Evolutionary conservation across 2,329 filamentous ascomycete species (phyloP).

Genomic region (Diaporthe eres): DNA sequence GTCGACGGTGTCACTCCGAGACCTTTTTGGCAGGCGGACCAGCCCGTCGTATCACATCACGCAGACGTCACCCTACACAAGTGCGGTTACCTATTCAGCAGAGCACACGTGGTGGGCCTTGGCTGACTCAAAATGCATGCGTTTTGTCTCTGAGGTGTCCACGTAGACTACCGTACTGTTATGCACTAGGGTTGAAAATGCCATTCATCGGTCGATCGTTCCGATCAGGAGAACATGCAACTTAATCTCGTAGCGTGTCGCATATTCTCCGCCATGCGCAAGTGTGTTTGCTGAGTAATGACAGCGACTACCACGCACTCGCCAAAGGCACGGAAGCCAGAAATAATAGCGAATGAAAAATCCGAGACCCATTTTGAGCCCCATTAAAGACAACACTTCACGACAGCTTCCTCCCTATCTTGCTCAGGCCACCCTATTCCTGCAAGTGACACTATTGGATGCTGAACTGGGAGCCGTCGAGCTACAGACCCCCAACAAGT

Average conservation of each 20-base stretch:
- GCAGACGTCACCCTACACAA: constrained; percentile 22
- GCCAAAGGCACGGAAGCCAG: background rate
- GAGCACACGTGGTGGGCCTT: constrained; percentile 20
- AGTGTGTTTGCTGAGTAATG: constrained; percentile 10
- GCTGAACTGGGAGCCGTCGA: background rate
- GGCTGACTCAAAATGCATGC: constrained; percentile 2
- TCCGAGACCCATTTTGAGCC: background rate
- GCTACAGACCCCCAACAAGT: background rate
- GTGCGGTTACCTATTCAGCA: constrained; percentile 17
- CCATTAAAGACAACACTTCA: background rate
- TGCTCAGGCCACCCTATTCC: background rate
- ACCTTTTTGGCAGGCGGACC: background rate
- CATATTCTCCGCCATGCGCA: constrained; percentile 3
- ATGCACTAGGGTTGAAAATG: background rate
- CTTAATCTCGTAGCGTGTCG: constrained; percentile 15
- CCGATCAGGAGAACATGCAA: constrained; percentile 15
- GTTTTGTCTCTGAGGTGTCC: background rate
- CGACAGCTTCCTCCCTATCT: background rate
- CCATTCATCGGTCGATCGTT: constrained; percentile 7
- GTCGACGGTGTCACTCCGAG: constrained; percentile 13
- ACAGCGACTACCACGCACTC: background rate
- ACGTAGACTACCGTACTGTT: background rate
- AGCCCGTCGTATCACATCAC: background rate
- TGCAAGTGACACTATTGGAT: background rate
- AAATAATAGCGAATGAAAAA: background rate